phyloP scores from a whole-genome alignment of 345 rosid species.

The Geranium brycei region DNA sequence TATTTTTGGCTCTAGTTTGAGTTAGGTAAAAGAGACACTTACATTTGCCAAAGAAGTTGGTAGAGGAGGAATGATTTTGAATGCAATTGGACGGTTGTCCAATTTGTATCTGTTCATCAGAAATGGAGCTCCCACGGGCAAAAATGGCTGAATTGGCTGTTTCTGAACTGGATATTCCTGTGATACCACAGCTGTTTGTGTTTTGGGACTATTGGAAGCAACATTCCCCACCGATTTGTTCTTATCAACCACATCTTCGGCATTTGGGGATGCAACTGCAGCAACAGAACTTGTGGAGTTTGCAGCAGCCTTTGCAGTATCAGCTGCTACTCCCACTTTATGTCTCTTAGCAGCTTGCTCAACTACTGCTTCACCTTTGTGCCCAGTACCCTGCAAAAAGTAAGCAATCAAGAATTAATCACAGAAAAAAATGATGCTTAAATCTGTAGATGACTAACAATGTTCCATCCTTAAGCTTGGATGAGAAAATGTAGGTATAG shows the following conservation, averaged over 20 bases:
- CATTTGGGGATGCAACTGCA: slow-evolving; percentile 18
- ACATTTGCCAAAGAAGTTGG: slow-evolving; percentile 73
- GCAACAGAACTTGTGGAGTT: slow-evolving; percentile 27
- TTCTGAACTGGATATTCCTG: slow-evolving; percentile 33
- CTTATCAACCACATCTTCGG: slow-evolving; percentile 26
- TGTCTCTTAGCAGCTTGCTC: slow-evolving; percentile 58
- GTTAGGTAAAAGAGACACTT: slow-evolving; percentile 19
- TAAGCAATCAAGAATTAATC: slow-evolving; percentile 10
- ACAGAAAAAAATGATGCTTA: slow-evolving; percentile 5
- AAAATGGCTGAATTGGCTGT: slow-evolving; percentile 25
- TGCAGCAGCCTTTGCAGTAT: slow-evolving; percentile 19
- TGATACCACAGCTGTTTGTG: slow-evolving; percentile 17
- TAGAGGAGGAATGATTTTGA: slow-evolving; percentile 61
- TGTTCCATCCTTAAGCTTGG: neutral
- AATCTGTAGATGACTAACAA: neutral
- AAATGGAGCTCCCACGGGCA: slow-evolving; percentile 25
- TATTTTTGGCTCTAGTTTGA: neutral
- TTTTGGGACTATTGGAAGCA: slow-evolving; percentile 22
- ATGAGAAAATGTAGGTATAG: no score
- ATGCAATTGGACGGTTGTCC: slow-evolving; percentile 72
- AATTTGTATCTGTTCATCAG: slow-evolving; percentile 52
- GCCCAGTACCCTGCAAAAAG: slow-evolving; percentile 55
- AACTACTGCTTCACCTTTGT: slow-evolving; percentile 40
- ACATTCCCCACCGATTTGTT: slow-evolving; percentile 29
- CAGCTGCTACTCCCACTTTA: slow-evolving; percentile 35